phyloP scores from a whole-genome alignment of 306 rosid genomes.

The Trifolium dubium region DNA sequence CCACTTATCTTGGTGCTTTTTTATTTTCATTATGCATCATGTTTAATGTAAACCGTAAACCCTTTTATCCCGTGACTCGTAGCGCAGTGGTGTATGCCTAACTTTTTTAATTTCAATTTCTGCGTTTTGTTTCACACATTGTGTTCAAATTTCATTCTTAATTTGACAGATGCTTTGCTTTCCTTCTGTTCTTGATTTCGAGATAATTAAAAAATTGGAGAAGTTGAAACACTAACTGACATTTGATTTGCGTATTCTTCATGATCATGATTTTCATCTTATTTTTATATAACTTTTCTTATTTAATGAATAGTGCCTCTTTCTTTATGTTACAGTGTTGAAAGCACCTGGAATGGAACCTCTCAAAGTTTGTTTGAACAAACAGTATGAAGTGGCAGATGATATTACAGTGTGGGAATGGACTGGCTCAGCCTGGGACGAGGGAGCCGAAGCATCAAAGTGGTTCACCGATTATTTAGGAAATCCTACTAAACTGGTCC shows the following conservation, averaged over 20 bases:
- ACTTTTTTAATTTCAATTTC: slow-evolving; percentile 4
- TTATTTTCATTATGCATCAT: too few relatives aligned
- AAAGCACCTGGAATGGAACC: slow-evolving; percentile 90
- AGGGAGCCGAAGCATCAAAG: slow-evolving; percentile 74
- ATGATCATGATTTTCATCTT: slow-evolving; percentile 8
- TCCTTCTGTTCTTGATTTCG: not conserved
- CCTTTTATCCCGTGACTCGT: too few relatives aligned
- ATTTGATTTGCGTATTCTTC: slow-evolving; percentile 15
- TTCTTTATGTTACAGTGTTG: slow-evolving; percentile 57
- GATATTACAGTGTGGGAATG: slow-evolving; percentile 92
- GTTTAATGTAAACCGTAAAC: not conserved
- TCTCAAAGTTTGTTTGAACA: slow-evolving; percentile 67
- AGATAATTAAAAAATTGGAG: not conserved
- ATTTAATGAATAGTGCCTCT: slow-evolving; percentile 28
- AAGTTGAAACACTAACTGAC: slow-evolving; percentile 22
- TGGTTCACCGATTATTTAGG: slow-evolving; percentile 84
- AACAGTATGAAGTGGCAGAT: slow-evolving; percentile 50
- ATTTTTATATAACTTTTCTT: not conserved
- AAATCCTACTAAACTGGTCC: slow-evolving; percentile 75
- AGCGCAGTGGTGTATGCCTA: too few relatives aligned
- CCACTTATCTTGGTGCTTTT: too few relatives aligned
- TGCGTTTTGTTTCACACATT: slow-evolving; percentile 8
- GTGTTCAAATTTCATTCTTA: slow-evolving; percentile 19
- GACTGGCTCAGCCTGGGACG: slow-evolving; percentile 89
- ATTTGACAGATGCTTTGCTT: not conserved